phyloP scores from a whole-genome alignment of 352 stramenopile species.

The Phytophthora tentaculata region DNA sequence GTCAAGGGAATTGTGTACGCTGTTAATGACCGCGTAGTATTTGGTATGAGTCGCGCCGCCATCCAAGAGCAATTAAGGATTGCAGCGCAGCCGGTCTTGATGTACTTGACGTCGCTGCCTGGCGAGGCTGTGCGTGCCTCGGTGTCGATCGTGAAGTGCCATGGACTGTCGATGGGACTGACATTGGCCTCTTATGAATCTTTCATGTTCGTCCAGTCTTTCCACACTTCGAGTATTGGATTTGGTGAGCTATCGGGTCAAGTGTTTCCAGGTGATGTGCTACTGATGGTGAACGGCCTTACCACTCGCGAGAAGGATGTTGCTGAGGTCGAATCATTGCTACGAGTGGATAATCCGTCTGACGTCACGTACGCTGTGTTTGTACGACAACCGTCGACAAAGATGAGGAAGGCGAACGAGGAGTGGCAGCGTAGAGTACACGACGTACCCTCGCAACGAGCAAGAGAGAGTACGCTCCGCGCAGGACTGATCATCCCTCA shows the following conservation, averaged over 20 bases:
- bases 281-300: constrained; percentile 58
- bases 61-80: constrained; percentile 48
- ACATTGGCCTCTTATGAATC: constrained; percentile 43
- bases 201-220: constrained; percentile 60
- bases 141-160: constrained; percentile 69
- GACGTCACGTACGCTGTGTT: constrained; percentile 46
- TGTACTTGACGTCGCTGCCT: constrained; percentile 57
- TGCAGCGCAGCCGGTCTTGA: constrained; percentile 38
- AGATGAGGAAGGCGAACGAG: constrained; percentile 46
- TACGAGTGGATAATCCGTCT: constrained; percentile 32
- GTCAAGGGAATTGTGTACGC: constrained; percentile 47
- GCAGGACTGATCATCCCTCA: constrained; percentile 18
- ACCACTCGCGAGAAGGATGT: constrained; percentile 35
- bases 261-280: constrained; percentile 72
- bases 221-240: constrained; percentile 33
- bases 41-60: constrained; percentile 44
- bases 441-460: constrained; percentile 39
- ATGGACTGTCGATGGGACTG: constrained; percentile 48
- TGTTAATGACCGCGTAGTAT: constrained; percentile 62
- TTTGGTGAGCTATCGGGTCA: constrained; percentile 65
- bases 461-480: constrained; percentile 35
- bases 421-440: constrained; percentile 36
- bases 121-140: constrained; percentile 60
- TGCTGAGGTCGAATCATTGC: constrained; percentile 45
- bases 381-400: constrained; percentile 42